Percentiles rank a stretch among this genome's conserved stretches.
phyloP scores from a whole-genome alignment of 2,329 filamentous ascomycete genomes.

The Fusarium foetens region DNA sequence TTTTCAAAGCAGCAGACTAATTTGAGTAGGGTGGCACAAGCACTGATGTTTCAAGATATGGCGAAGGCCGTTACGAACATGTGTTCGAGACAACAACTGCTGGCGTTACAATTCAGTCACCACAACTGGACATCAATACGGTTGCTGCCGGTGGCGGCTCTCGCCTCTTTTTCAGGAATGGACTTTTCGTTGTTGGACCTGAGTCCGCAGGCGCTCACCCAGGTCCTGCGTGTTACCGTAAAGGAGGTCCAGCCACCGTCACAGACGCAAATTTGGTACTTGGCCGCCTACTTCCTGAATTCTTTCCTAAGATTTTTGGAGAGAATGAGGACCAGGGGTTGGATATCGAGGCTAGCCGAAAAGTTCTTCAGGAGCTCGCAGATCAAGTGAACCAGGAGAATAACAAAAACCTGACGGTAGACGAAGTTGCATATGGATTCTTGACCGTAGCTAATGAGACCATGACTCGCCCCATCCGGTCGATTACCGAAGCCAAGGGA shows the following conservation, averaged over 20 bases:
- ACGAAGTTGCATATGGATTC: constrained; percentile 91
- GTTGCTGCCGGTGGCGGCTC: constrained; percentile 92
- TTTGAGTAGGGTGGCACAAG: constrained; percentile 75
- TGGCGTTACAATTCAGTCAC: constrained; percentile 92
- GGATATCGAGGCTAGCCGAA: constrained; percentile 79
- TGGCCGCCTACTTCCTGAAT: constrained; percentile 85
- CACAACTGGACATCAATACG: constrained; percentile 93
- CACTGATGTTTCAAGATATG: constrained; percentile 90
- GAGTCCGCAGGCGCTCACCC: constrained; percentile 91
- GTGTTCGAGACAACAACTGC: constrained; percentile 95
- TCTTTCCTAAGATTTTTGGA: constrained; percentile 96
- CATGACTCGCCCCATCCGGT: constrained; percentile 90
- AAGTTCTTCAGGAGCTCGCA: constrained; percentile 79
- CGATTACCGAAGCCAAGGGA: constrained; percentile 90
- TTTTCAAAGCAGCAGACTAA: constrained; percentile 10
- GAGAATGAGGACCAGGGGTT: constrained; percentile 85
- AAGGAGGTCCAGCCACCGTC: constrained; percentile 89
- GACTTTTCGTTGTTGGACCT: constrained; percentile 89
- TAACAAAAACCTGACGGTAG: constrained; percentile 75
- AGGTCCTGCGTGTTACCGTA: constrained; percentile 90
- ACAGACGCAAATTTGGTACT: constrained; percentile 92
- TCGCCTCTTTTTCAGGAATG: constrained; percentile 86
- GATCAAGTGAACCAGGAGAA: constrained; percentile 82
- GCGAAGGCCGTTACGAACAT: constrained; percentile 87
- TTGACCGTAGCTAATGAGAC: constrained; percentile 90